phyloP scores from a whole-genome alignment of 2,329 filamentous ascomycete species.

The Cadophora luteo-olivacea region DNA sequence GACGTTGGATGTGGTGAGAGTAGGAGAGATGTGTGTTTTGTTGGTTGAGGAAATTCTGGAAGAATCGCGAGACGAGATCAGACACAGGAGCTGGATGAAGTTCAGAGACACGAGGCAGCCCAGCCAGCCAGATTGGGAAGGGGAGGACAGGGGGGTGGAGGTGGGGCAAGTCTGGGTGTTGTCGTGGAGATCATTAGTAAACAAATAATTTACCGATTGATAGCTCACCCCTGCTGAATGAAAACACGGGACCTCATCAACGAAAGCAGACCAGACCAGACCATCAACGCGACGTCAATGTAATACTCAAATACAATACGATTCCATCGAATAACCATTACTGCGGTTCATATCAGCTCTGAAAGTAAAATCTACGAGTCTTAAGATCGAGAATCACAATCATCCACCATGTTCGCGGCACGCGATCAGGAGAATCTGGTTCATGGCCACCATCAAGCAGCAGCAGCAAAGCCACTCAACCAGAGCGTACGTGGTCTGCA shows the following conservation, averaged over 20 bases:
- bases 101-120: conserved; percentile 27
- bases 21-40: neutral
- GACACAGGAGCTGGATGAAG: neutral
- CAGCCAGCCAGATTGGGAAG: conserved; percentile 17
- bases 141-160: conserved; percentile 4
- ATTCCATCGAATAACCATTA: conserved; percentile 15
- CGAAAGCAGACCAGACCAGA: neutral
- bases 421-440: conserved; percentile 89
- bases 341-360: neutral
- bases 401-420: conserved; percentile 71
- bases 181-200: conserved; percentile 18
- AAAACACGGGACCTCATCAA: neutral
- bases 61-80: conserved; percentile 12
- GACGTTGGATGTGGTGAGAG: conserved; percentile 5
- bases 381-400: conserved; percentile 12
- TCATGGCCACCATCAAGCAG: conserved; percentile 73
- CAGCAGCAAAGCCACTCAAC: conserved; percentile 74
- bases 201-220: conserved; percentile 19
- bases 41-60: conserved; percentile 7
- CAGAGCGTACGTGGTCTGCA: conserved; percentile 65
- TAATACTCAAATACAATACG: conserved; percentile 9
- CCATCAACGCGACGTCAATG: conserved; percentile 20
- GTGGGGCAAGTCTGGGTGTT: conserved; percentile 16
- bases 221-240: neutral
- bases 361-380: neutral